Conservation (phyloP, 805 yeast species). For the Maudiozyma saulgeensis region DNA sequence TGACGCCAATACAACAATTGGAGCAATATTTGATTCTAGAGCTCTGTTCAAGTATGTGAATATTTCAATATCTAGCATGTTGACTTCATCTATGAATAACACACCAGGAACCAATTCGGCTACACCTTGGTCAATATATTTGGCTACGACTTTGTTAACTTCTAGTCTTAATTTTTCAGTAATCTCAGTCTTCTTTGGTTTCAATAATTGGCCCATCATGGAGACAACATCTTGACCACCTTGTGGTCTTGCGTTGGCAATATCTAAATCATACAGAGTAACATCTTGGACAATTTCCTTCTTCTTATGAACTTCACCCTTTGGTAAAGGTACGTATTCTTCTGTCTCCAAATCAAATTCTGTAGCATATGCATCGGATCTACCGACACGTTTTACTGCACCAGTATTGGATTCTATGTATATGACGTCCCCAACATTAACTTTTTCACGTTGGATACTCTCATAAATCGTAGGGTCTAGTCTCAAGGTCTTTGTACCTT, state of each 20-base stretch:
- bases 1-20: constrained; percentile 90
- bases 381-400: constrained; percentile 91
- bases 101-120: constrained; percentile 98
- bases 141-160: constrained; percentile 90
- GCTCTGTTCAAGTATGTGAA: constrained; percentile 93
- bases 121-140: constrained; percentile 94
- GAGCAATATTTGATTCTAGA: constrained; percentile 83
- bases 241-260: constrained; percentile 90
- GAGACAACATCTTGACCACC: constrained; percentile 96
- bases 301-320: constrained; percentile 97
- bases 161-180: constrained; percentile 91
- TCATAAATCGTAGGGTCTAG: constrained; percentile 91
- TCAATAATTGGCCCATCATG: constrained; percentile 93
- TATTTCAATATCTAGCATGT: constrained; percentile 95
- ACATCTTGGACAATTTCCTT: constrained; percentile 97
- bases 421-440: constrained; percentile 91
- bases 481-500: constrained; percentile 81
- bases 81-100: constrained; percentile 93
- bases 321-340: constrained; percentile 96
- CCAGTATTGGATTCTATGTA: constrained; percentile 97
- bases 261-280: constrained; percentile 90
- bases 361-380: constrained; percentile 97
- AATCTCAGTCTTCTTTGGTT: constrained; percentile 93
- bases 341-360: constrained; percentile 98
- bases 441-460: constrained; percentile 88